phyloP scores from a whole-genome alignment of 257 asterid species.

The Solanum pennellii region DNA sequence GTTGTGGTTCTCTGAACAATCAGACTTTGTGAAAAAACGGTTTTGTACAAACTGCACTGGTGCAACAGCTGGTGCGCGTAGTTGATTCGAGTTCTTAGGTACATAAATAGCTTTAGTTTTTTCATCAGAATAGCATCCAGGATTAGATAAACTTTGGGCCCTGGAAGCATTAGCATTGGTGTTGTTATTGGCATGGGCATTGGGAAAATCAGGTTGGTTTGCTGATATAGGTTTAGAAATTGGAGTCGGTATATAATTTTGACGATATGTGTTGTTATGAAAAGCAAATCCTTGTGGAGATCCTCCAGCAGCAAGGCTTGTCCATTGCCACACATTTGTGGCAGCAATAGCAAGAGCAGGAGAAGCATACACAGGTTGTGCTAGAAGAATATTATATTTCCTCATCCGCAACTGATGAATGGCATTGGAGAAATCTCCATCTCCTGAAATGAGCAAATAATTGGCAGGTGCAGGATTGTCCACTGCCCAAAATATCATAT shows the following conservation, averaged over 20 bases:
- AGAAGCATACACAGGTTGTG: constrained; percentile 39
- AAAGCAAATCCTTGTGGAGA: constrained; percentile 1
- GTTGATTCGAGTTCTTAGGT: neutral
- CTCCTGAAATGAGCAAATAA: constrained; percentile 44
- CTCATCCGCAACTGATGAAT: constrained; percentile 46
- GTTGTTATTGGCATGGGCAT: neutral
- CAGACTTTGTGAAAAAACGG: constrained; percentile 1
- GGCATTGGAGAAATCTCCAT: constrained; percentile 42
- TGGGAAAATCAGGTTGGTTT: neutral
- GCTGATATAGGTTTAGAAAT: neutral
- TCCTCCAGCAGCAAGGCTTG: constrained; percentile 28
- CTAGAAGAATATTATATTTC: constrained; percentile 39
- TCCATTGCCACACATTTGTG: constrained; percentile 41
- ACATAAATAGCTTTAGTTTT: neutral
- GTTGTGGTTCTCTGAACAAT: constrained; percentile 3
- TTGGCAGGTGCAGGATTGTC: constrained; percentile 60
- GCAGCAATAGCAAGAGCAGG: constrained; percentile 41
- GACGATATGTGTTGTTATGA: neutral
- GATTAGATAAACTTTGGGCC: neutral
- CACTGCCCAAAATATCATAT: constrained; percentile 51
- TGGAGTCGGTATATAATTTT: neutral
- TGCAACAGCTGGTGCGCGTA: constrained; percentile 7
- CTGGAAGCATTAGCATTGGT: neutral
- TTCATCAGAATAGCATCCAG: neutral
- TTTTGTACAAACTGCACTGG: constrained; percentile 22